Conservation (phyloP, 345 rosid species). For the Nasturtium officinale region DNA sequence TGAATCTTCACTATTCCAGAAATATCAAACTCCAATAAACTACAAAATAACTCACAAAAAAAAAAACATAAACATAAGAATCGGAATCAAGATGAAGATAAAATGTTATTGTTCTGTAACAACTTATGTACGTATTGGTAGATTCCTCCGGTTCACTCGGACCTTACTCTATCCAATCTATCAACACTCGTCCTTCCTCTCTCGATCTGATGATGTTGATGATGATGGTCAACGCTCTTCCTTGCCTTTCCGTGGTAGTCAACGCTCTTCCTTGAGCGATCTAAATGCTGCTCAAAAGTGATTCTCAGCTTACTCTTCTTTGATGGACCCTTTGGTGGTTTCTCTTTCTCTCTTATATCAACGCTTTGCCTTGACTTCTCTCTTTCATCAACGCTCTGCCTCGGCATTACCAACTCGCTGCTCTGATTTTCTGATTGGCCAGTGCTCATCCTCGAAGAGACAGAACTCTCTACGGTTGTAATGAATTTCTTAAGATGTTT, state of each 20-base stretch:
- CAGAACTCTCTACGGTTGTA: slow-evolving; percentile 78
- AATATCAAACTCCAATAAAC: slow-evolving; percentile 26
- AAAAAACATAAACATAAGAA: slow-evolving; percentile 30
- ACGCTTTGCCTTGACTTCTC: slow-evolving; percentile 88
- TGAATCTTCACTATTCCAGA: slow-evolving; percentile 11
- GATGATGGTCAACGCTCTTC: slow-evolving; percentile 59
- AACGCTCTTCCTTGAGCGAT: slow-evolving; percentile 84
- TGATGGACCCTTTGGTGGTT: slow-evolving; percentile 49
- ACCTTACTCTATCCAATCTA: slow-evolving; percentile 73
- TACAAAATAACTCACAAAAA: slow-evolving; percentile 22
- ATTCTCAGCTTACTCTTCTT: slow-evolving; percentile 52
- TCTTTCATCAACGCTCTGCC: slow-evolving; percentile 84
- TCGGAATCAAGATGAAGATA: slow-evolving; percentile 35
- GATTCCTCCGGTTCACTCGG: slow-evolving; percentile 47
- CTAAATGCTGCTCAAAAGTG: slow-evolving; percentile 67
- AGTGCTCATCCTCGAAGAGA: slow-evolving; percentile 60
- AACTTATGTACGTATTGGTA: slow-evolving; percentile 31
- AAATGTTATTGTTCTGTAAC: slow-evolving; percentile 28
- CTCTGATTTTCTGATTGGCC: slow-evolving; percentile 65
- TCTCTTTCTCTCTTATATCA: slow-evolving; percentile 60
- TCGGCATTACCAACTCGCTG: slow-evolving; percentile 67
- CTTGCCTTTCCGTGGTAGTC: slow-evolving; percentile 91
- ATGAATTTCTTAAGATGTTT: slow-evolving; percentile 94
- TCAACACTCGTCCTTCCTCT: slow-evolving; percentile 88
- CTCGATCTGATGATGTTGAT: slow-evolving; percentile 58